These are phyloP conservation scores for Amylostereum areolatum DNA, from an alignment of 1,284 basidiomycete species.

Conservation along the genomic window DNA sequence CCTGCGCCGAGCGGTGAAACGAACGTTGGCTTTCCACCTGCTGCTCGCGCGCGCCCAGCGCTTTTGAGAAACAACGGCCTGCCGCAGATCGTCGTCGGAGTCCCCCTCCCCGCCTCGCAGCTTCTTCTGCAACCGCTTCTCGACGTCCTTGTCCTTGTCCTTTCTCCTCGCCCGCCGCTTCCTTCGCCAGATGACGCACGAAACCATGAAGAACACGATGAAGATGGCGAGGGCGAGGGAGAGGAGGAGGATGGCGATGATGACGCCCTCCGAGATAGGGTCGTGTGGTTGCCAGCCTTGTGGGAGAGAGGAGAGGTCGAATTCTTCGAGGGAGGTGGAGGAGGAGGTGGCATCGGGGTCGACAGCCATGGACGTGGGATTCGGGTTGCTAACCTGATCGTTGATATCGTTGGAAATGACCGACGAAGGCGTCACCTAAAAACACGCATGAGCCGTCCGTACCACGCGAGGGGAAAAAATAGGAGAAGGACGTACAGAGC, in stretches of 20 bases:
- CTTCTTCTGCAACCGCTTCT: slow-evolving; percentile 33
- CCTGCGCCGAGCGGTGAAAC: slow-evolving; percentile 49
- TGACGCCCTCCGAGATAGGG: slow-evolving; percentile 12
- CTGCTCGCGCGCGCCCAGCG: slow-evolving; percentile 56
- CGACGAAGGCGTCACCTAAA: background rate
- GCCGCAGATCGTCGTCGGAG: slow-evolving; percentile 27
- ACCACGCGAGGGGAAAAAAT: slow-evolving; percentile 1
- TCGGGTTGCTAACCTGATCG: background rate
- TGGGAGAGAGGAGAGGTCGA: slow-evolving; percentile 38
- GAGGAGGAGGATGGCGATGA: slow-evolving; percentile 48
- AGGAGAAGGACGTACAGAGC: slow-evolving; percentile 25
- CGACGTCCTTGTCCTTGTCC: slow-evolving; percentile 20
- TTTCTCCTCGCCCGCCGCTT: slow-evolving; percentile 6
- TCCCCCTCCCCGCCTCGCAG: slow-evolving; percentile 20
- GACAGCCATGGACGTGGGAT: no score
- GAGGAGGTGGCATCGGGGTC: background rate
- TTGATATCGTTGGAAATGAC: background rate
- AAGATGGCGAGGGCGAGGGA: slow-evolving; percentile 53
- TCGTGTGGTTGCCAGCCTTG: slow-evolving; percentile 41
- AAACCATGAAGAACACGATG: slow-evolving; percentile 50
- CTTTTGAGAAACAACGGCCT: slow-evolving; percentile 44
- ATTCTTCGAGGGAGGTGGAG: background rate
- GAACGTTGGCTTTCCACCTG: slow-evolving; percentile 57
- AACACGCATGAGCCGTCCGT: no score
- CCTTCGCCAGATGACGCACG: slow-evolving; percentile 53